Evolutionary conservation across 495 filamentous ascomycete genomes (phyloP).

Genomic region (Aspergillus conjunctus): DNA sequence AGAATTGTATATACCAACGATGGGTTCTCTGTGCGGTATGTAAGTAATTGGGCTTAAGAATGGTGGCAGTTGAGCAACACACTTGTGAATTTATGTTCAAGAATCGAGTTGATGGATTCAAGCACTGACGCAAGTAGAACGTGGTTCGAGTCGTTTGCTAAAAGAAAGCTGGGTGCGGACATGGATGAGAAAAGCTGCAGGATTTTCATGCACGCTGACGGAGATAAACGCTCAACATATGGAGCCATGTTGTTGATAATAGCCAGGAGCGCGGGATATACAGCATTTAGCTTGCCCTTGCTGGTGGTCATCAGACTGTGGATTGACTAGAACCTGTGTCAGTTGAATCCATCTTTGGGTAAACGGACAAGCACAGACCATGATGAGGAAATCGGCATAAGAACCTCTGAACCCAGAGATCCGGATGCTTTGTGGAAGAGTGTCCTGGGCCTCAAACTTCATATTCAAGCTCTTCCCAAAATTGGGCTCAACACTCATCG

Average conservation of each 20-base stretch:
- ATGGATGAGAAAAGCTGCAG: slow-evolving; percentile 90
- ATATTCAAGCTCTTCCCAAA: slow-evolving; percentile 91
- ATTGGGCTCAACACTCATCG: slow-evolving; percentile 87
- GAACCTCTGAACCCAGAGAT: slow-evolving; percentile 83
- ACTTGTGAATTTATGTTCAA: slow-evolving; percentile 92
- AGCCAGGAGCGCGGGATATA: slow-evolving; percentile 90
- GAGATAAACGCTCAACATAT: slow-evolving; percentile 74
- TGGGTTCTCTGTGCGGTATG: slow-evolving; percentile 66
- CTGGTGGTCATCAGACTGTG: slow-evolving; percentile 89
- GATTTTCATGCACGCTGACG: slow-evolving; percentile 76
- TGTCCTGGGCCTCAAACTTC: slow-evolving; percentile 86
- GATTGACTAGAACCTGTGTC: slow-evolving; percentile 67
- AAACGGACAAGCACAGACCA: slow-evolving; percentile 46
- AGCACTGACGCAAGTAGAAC: slow-evolving; percentile 77
- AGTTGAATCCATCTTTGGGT: not conserved
- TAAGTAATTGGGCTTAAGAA: not conserved
- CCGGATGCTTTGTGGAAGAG: slow-evolving; percentile 76
- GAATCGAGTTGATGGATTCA: slow-evolving; percentile 86
- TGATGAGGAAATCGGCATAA: slow-evolving; percentile 93
- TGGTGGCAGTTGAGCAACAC: slow-evolving; percentile 26
- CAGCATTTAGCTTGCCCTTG: slow-evolving; percentile 86
- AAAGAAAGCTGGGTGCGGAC: slow-evolving; percentile 92
- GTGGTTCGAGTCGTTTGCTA: slow-evolving; percentile 95
- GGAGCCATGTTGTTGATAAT: slow-evolving; percentile 92
- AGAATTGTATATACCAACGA: slow-evolving; percentile 81